Evolutionary conservation across 176 grass and related monocot genomes (phyloP), one percentile per base, ranked within the genome.

Genomic region (Pontederia paniculata): DNA sequence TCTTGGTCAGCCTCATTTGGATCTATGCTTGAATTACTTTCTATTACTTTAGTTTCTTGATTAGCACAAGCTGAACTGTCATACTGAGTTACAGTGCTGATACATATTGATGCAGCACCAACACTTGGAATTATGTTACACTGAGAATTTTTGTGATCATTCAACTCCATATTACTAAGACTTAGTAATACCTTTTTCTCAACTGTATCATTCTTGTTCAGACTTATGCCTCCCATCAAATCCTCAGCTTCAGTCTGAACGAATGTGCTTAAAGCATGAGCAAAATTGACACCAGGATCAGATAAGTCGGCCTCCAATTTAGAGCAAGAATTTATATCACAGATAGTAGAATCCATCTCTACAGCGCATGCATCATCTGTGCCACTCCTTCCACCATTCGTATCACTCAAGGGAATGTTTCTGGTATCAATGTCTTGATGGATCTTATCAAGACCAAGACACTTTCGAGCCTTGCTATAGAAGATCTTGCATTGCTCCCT

Each of bases 401-500:
- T 58, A 65, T 80, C 79, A 71, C 56, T 67, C 48, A 64, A 42
- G 13, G 48, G 68, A 64, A 73, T 70, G 67, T 58, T 76, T 65
- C 59, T 45, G 64, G 76, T 73, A 11, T 45, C 50, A 66, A 18
- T 67, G 41, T 68, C 77, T 65, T 75, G 82, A 66, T 76, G 76
- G 74, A 86, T 81, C 46, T 68, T 62, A 77, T 98, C 94, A 58
- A 98, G 74, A 55, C 82, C 78, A 57, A 98, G 80, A 59, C 80
- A 83, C 68, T 77, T 98, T 20, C 94, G 79, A 50, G 80, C 83
- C 73, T 98, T 98, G 63, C 83, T 88, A 58, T 93, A 98, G 78
- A 93, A 98, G 68, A 86, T 74, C 68, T 88, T 98, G 81, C 94
- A 98, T 23, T 98, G 94, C 48, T 88, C 83, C 62, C 62, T 75